Percentiles rank a stretch among this genome's conserved stretches.
Conservation (phyloP, 768 basidiomycete species). For the Lanmaoa pseudosensibilis region DNA sequence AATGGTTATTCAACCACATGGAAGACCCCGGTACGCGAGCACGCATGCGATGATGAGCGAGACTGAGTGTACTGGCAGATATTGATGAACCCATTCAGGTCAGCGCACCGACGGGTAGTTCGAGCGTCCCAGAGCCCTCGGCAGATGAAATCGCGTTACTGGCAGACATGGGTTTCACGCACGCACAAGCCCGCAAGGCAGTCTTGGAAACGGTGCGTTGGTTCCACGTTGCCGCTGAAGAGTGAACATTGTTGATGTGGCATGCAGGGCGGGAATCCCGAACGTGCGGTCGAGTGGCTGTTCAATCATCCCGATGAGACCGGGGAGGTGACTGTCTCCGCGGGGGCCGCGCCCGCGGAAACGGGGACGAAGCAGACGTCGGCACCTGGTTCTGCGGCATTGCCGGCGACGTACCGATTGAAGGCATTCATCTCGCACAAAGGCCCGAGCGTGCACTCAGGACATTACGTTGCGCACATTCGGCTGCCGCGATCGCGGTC, state of each 20-base stretch:
- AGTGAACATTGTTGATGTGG: background rate
- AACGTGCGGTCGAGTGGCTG: conserved; percentile 93
- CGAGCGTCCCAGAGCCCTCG: conserved; percentile 53
- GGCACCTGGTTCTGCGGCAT: conserved; percentile 50
- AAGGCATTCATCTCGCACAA: conserved; percentile 98
- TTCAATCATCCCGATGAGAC: conserved; percentile 90
- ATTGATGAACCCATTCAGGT: conserved; percentile 76
- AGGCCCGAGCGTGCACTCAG: conserved; percentile 92
- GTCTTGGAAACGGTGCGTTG: conserved; percentile 76
- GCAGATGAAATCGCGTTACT: conserved; percentile 72
- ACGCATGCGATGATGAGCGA: background rate
- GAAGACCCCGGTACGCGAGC: conserved; percentile 75
- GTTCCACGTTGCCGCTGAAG: background rate
- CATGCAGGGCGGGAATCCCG: conserved; percentile 63
- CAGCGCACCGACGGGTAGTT: background rate
- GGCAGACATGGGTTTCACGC: conserved; percentile 90
- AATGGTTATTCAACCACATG: conserved; percentile 95
- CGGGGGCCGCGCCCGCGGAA: conserved; percentile 20
- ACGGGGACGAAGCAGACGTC: conserved; percentile 14
- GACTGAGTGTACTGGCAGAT: conserved; percentile 46
- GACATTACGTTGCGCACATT: conserved; percentile 89
- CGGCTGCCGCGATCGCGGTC: conserved; percentile 23
- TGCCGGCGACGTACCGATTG: conserved; percentile 78
- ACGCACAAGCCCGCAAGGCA: conserved; percentile 81
- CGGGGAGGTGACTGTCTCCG: conserved; percentile 53